phyloP scores from a whole-genome alignment of 305 asterid genomes.

The Solanum hybrid region DNA sequence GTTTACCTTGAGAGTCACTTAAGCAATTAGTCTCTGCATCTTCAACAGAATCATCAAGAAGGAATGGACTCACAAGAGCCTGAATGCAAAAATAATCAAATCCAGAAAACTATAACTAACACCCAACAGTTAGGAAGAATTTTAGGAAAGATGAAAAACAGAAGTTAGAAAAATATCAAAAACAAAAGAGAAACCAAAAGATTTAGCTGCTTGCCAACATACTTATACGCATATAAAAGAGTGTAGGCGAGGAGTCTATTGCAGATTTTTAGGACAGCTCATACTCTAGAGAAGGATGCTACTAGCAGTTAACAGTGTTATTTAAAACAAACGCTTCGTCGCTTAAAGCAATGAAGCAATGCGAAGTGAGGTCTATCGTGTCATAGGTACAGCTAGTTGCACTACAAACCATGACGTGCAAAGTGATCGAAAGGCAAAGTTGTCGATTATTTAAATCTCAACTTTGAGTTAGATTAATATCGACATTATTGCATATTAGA shows the following conservation, averaged over 20 bases:
- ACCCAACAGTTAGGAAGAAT: neutral
- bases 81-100: conserved; percentile 15
- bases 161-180: neutral
- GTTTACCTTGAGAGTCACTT: conserved; percentile 41
- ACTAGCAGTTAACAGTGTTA: neutral
- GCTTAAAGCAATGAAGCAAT: neutral
- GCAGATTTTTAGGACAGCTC: neutral
- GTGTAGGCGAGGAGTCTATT: neutral
- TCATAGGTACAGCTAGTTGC: neutral
- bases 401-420: neutral
- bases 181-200: neutral
- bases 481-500: neutral
- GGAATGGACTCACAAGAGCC: conserved; percentile 91
- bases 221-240: neutral
- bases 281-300: neutral
- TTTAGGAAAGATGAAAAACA: neutral
- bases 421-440: neutral
- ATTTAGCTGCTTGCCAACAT: neutral
- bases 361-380: neutral
- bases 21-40: conserved; percentile 40
- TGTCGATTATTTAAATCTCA: neutral
- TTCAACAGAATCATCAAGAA: conserved; percentile 56
- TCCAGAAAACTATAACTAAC: neutral
- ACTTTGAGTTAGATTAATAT: neutral
- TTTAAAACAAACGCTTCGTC: neutral